Evolutionary conservation across 2,329 filamentous ascomycete genomes (phyloP), one percentile per base, ranked within the genome.

Genomic region (Intubia oerlemansii): DNA sequence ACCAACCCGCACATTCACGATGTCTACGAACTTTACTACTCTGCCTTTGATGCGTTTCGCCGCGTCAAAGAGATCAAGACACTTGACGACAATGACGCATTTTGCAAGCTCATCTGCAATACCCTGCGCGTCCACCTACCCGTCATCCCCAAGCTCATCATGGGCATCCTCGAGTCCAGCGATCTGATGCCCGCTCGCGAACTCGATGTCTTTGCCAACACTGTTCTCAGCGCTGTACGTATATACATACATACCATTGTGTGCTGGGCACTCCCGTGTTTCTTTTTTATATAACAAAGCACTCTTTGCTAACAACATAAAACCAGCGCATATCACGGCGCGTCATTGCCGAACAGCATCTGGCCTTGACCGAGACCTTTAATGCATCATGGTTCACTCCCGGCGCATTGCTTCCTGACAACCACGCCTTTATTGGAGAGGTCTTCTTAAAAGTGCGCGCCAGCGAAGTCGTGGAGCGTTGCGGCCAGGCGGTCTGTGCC

Each of bases 301-400:
- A 14, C 9, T n/a, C n/a, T n/a, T n/a, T n/a, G n/a, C n/a, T n/a
- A n/a, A n/a, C n/a, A n/a, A n/a, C n/a, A n/a, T n/a, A n/a, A n/a
- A n/a, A n/a, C n/a, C n/a, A n/a, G 78, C 69, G 88, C 34, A 98
- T 98, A 40, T 93, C 84, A 25, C 73, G 88, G 34, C 71, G 90
- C 36, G 88, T 95, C 39, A 98, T 98, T 44, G 88, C 88, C 19
- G 88, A 98, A 51, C 88, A 98, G 44, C 88, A 98, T 45, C 68
- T 98, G 21, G 82, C 88, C 8, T 63, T 98, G 12, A 92, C 84
- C 5, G 84, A 95, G 40, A 93, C 84, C 2, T 95, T 84, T 55
- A 75, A 88, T 48, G 78, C 79, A 0, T 75, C 79, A 3, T 84
- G 79, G 68, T 84, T 92, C 55, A 85, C 82, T 32, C 78, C 81